A percentile compares a stretch with the other conserved stretches of the same genome.
Evolutionary conservation across 148 eudicot species (phyloP).

Genomic region (Rhododendron vialii): DNA sequence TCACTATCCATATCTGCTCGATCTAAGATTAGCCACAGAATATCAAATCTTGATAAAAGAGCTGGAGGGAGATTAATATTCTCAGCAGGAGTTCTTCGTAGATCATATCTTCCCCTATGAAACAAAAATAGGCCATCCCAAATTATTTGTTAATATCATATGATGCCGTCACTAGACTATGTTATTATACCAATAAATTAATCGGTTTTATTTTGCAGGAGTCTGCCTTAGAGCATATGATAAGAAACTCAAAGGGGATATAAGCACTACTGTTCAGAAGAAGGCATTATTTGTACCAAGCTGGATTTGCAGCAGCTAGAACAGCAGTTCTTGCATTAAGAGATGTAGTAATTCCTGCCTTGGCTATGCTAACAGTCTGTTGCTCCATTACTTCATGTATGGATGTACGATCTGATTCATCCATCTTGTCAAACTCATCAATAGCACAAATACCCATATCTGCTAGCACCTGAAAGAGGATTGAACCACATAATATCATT

Average conservation of each 20-base stretch:
- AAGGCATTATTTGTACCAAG: slow-evolving; percentile 49
- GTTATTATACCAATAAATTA: neutral
- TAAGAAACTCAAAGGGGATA: neutral
- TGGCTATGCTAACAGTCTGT: slow-evolving; percentile 99
- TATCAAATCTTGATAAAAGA: slow-evolving; percentile 96
- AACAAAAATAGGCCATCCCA: slow-evolving; percentile 13
- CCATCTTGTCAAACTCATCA: slow-evolving; percentile 99
- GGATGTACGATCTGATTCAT: slow-evolving; percentile 95
- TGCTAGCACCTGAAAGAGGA: slow-evolving; percentile 71
- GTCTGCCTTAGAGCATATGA: neutral
- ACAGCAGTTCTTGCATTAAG: slow-evolving; percentile 97
- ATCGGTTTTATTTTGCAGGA: neutral
- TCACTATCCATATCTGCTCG: slow-evolving; percentile 97
- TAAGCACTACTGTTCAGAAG: neutral
- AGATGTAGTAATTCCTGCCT: slow-evolving; percentile 99
- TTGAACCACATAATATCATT: neutral
- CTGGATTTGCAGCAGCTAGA: slow-evolving; percentile 99
- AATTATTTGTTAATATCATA: neutral
- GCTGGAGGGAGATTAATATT: slow-evolving; percentile 99
- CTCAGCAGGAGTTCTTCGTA: slow-evolving; percentile 97
- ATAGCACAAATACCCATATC: slow-evolving; percentile 99
- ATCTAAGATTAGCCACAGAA: slow-evolving; percentile 93
- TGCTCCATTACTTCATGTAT: slow-evolving; percentile 99
- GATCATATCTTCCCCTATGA: slow-evolving; percentile 97
- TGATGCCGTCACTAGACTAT: neutral